Conservation (phyloP, 2,329 filamentous ascomycete species). For the Purpureocillium takamizusanense region DNA sequence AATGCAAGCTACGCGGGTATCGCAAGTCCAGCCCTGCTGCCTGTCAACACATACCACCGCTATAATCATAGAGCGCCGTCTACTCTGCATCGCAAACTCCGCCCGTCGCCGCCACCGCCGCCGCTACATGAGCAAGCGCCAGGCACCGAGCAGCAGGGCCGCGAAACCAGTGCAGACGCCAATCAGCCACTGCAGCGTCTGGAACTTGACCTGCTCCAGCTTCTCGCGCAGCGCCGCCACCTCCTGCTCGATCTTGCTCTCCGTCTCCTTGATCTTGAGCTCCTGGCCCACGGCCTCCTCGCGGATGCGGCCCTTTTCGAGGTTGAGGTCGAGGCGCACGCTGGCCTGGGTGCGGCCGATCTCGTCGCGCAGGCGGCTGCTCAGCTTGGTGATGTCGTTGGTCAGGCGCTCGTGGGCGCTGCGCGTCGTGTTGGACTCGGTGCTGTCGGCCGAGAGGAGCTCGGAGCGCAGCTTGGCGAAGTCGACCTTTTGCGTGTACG, state of each 20-base stretch:
- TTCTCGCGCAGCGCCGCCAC: slow-evolving; percentile 83
- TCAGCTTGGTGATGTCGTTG: slow-evolving; percentile 91
- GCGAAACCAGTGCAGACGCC: slow-evolving; percentile 65
- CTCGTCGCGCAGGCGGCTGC: slow-evolving; percentile 81
- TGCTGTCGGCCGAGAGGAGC: slow-evolving; percentile 82
- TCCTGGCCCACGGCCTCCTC: slow-evolving; percentile 96
- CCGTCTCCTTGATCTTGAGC: slow-evolving; percentile 96
- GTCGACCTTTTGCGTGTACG: slow-evolving; percentile 85
- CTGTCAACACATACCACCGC: too few relatives aligned
- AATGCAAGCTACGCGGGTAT: too few relatives aligned
- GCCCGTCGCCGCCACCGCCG: too few relatives aligned
- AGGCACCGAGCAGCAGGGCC: slow-evolving; percentile 59
- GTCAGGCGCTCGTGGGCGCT: slow-evolving; percentile 85
- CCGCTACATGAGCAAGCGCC: slow-evolving; percentile 55
- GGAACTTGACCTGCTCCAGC: slow-evolving; percentile 95
- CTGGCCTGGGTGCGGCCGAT: slow-evolving; percentile 90
- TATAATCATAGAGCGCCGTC: too few relatives aligned
- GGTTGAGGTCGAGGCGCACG: slow-evolving; percentile 83
- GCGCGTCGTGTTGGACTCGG: slow-evolving; percentile 80
- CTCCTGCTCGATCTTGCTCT: slow-evolving; percentile 97
- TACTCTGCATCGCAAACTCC: too few relatives aligned
- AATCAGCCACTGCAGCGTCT: slow-evolving; percentile 97
- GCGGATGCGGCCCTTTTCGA: slow-evolving; percentile 92
- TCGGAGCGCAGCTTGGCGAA: slow-evolving; percentile 96
- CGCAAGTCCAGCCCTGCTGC: too few relatives aligned